Evolutionary conservation across 2,329 filamentous ascomycete genomes (phyloP).

Genomic region (Sporothrix schenckii): DNA sequence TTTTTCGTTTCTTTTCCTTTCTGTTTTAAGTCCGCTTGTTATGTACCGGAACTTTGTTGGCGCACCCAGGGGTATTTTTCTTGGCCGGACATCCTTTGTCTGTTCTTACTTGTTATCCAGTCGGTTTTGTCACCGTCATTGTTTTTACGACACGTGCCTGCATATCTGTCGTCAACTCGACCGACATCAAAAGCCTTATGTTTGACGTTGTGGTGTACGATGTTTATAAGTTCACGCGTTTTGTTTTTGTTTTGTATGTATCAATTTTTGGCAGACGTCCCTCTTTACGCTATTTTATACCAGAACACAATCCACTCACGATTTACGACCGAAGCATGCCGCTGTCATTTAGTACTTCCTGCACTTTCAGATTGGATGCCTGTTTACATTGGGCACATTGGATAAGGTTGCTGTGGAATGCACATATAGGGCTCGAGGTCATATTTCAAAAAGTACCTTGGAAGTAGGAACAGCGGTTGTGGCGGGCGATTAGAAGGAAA

Average conservation of each 20-base stretch:
- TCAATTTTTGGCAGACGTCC: not conserved
- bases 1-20: not conserved
- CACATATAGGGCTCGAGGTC: too few relatives aligned
- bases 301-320: not conserved
- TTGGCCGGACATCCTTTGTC: constrained; percentile 2
- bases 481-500: not conserved
- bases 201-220: not conserved
- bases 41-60: not conserved
- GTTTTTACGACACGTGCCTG: not conserved
- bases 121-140: not conserved
- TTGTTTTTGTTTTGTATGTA: not conserved
- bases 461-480: not conserved
- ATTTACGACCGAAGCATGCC: not conserved
- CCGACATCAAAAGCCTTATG: not conserved
- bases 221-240: not conserved
- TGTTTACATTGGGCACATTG: not conserved
- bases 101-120: not conserved
- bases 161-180: not conserved
- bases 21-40: too few relatives aligned
- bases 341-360: not conserved
- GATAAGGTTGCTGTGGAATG: not conserved
- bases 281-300: too few relatives aligned
- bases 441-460: not conserved
- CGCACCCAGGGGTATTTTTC: constrained; percentile 8
- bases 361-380: not conserved